A percentile compares a stretch with the other conserved stretches of the same genome.
Evolutionary conservation across 176 grass and related monocot genomes (phyloP).

Genomic region (Coix lacrymajobi): DNA sequence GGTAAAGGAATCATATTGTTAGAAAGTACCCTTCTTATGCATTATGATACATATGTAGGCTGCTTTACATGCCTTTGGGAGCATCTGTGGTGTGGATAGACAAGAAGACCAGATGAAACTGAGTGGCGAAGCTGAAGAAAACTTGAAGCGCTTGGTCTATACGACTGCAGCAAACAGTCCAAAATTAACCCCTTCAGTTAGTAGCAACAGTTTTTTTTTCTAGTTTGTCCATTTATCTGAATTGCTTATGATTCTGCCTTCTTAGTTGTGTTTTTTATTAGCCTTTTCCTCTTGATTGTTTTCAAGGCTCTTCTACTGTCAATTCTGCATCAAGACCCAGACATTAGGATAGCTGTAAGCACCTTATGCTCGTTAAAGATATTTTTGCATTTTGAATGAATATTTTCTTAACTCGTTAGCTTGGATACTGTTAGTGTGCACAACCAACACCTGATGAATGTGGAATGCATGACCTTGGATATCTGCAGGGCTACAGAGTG

Average conservation of each 20-base stretch:
- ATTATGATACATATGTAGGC: slow-evolving; percentile 46
- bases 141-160: slow-evolving; percentile 62
- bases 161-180: slow-evolving; percentile 58
- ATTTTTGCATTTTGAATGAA: slow-evolving; percentile 3
- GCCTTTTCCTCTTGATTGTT: background rate
- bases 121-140: slow-evolving; percentile 56
- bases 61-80: slow-evolving; percentile 84
- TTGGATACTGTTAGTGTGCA: background rate
- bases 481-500: slow-evolving; percentile 68
- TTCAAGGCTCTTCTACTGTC: slow-evolving; percentile 79
- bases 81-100: slow-evolving; percentile 74
- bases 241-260: background rate
- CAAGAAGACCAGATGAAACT: slow-evolving; percentile 54
- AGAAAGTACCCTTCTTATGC: background rate
- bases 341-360: slow-evolving; percentile 83
- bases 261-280: slow-evolving; percentile 20
- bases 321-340: slow-evolving; percentile 65
- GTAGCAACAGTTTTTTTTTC: slow-evolving; percentile 24
- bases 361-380: slow-evolving; percentile 7
- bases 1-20: background rate
- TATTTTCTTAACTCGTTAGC: background rate
- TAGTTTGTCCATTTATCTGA: slow-evolving; percentile 14
- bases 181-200: slow-evolving; percentile 78
- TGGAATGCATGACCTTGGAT: background rate
- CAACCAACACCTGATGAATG: background rate